Conservation (phyloP, 352 stramenopile species). For the Globisporangium orthogonon region DNA sequence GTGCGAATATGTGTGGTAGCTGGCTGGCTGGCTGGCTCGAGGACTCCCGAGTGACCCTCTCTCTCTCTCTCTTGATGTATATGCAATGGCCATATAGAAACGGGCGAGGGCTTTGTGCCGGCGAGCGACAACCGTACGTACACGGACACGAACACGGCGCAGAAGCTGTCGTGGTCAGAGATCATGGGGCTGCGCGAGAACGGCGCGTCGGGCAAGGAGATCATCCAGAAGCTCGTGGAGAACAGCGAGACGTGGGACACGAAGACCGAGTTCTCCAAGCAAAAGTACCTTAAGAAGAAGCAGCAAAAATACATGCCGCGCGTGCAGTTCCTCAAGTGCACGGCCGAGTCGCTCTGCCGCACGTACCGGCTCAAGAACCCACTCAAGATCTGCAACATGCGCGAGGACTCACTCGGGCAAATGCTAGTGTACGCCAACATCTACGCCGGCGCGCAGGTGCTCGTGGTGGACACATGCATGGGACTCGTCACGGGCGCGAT, state of each 20-base stretch:
- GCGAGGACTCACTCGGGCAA: conserved; percentile 91
- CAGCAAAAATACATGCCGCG: conserved; percentile 91
- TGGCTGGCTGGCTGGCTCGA: not conserved
- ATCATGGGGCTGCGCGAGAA: conserved; percentile 65
- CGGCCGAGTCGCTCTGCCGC: conserved; percentile 83
- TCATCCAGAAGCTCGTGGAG: conserved; percentile 91
- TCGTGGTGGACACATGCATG: conserved; percentile 92
- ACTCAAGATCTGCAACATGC: conserved; percentile 86
- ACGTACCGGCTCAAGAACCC: conserved; percentile 89
- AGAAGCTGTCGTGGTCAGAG: conserved; percentile 64
- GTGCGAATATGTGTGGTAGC: conserved; percentile 13
- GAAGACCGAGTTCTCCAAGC: conserved; percentile 95
- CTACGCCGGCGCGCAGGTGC: conserved; percentile 77
- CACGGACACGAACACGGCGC: conserved; percentile 79
- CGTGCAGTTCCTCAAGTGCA: conserved; percentile 83
- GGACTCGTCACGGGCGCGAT: conserved; percentile 89
- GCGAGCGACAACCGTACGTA: conserved; percentile 79
- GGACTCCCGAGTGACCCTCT: not conserved
- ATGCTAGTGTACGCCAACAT: conserved; percentile 93
- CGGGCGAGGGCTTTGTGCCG: conserved; percentile 71
- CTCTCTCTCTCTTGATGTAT: not conserved
- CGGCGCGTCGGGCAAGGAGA: conserved; percentile 69
- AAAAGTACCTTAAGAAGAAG: conserved; percentile 96
- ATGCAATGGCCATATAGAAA: conserved; percentile 27
- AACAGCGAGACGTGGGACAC: conserved; percentile 93